Evolutionary conservation across 2,329 filamentous ascomycete species (phyloP), one percentile per base, ranked within the genome.

Genomic region (Fusarium compactum): DNA sequence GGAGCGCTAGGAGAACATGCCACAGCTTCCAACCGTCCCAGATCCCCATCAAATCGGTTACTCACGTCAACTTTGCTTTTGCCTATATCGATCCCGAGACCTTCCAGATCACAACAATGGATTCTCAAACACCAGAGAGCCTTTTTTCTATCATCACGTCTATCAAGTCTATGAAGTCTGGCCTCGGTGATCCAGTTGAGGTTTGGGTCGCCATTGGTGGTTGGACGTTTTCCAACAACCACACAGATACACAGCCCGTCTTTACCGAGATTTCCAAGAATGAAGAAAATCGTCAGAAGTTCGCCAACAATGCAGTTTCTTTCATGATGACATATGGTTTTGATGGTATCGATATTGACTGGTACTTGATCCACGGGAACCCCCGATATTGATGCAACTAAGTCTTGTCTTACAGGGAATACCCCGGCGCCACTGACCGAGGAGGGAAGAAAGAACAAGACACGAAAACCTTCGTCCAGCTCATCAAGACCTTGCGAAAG

Each of bases 321-420:
- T 43, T 43, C n/a, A 43, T 43, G n/a, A 43, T 22, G 18, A 20
- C 8, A 8, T 76, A 78, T 43, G 70, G 51, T 2, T 77, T 75
- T 43, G 75, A 79, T 12, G 77, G 77, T 14, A 64, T 77, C 3
- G 76, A 76, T 43, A 20, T 77, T 14, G 77, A 78, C 58, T 77
- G 75, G 73, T 43, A 43, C 18, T 43, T 22, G 14, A 22, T 43
- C n/a, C n/a, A 43, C 11, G n/a, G 40, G 18, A 20, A 43, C 40
- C 40, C 27, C 27, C 27, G 11, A 27, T 10, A 27, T 27, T 27
- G 27, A 27, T 27, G 11, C 10, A 27, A 11, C 27, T 27, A 27
- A 27, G 10, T 27, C 27, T 27, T 27, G 27, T 27, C 27, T 27
- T 27, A 27, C 27, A 27, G 27, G 27, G 27, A 27, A 27, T 27